Conservation (phyloP, 441 rosid species). For the Populus trichocarpa region DNA sequence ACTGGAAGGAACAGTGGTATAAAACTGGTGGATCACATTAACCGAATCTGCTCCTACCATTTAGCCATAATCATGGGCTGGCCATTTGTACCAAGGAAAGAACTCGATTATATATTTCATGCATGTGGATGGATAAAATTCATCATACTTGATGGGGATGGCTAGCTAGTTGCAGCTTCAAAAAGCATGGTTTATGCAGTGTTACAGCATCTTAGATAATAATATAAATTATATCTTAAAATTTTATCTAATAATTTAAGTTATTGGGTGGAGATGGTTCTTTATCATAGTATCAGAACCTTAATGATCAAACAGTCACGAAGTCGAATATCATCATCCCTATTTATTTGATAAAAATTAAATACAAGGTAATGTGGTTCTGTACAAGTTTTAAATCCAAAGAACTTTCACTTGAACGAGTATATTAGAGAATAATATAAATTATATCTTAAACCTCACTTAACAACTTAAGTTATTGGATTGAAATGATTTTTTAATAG, state of each 20-base stretch:
- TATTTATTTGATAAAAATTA: no score
- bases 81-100: neutral
- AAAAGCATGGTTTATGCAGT: neutral
- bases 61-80: neutral
- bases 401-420: fast-evolving
- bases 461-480: fast-evolving
- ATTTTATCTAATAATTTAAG: fast-evolving
- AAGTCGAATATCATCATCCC: fast-evolving
- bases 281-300: fast-evolving
- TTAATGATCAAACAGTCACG: fast-evolving
- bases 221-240: no score
- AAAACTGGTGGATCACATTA: neutral
- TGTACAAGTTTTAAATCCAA: no score
- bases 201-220: no score
- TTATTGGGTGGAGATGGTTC: fast-evolving
- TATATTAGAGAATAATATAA: no score
- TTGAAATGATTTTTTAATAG: fast-evolving
- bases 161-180: neutral
- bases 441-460: fast-evolving
- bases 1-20: neutral
- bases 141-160: neutral
- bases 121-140: neutral
- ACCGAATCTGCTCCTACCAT: neutral
- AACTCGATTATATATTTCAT: neutral
- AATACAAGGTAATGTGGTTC: fast-evolving